phyloP scores from a whole-genome alignment of 257 asterid species.

The Fraxinus excelsior region DNA sequence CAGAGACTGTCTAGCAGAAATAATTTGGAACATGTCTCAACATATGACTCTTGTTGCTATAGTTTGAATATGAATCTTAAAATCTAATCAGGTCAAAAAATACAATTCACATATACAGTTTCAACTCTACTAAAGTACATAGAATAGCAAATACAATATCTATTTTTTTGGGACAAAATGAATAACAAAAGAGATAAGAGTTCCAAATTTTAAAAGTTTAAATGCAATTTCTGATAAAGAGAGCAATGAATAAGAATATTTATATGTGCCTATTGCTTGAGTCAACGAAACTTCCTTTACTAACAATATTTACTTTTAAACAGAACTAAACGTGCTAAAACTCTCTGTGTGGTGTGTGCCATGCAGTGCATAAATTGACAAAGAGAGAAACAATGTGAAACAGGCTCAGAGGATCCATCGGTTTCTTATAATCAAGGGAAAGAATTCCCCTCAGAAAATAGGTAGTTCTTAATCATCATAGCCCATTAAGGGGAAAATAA shows the following conservation, averaged over 20 bases:
- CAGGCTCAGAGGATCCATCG: slow-evolving; percentile 97
- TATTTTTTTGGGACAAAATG: too few relatives aligned
- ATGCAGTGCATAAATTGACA: background rate
- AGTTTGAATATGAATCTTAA: too few relatives aligned
- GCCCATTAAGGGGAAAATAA: slow-evolving; percentile 26
- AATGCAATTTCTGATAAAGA: background rate
- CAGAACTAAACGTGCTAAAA: too few relatives aligned
- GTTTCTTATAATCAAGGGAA: slow-evolving; percentile 62
- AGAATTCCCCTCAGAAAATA: slow-evolving; percentile 56
- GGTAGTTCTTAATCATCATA: slow-evolving; percentile 68
- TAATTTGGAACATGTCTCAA: background rate
- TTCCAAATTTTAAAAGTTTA: background rate
- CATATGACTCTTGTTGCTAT: background rate
- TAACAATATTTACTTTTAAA: too few relatives aligned
- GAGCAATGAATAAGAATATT: background rate
- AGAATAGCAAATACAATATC: too few relatives aligned
- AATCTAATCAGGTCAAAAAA: too few relatives aligned
- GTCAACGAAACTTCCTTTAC: too few relatives aligned
- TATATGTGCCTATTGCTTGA: background rate
- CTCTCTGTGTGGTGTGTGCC: background rate
- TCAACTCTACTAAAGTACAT: too few relatives aligned
- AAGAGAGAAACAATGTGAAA: background rate
- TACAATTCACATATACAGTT: too few relatives aligned
- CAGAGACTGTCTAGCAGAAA: background rate
- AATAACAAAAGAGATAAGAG: too few relatives aligned